These are phyloP conservation scores for Syzygium jambos DNA, from an alignment of 345 rosid species.

Conservation along the genomic window DNA sequence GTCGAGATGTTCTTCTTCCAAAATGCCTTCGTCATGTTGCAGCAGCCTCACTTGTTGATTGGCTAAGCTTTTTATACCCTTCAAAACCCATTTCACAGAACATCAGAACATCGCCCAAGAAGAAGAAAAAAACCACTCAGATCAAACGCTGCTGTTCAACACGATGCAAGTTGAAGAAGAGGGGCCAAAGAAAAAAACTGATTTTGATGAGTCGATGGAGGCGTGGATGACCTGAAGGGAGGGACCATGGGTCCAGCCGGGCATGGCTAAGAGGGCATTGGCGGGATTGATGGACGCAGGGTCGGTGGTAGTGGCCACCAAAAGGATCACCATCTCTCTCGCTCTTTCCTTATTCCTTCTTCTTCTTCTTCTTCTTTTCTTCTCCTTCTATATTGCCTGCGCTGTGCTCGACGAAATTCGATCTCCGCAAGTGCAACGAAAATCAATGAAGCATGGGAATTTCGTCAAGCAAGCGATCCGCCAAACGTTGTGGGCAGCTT, in stretches of 20 bases:
- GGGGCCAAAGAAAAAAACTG: no score
- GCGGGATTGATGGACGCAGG: constrained; percentile 92
- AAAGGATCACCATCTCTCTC: constrained; percentile 51
- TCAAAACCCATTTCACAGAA: background rate
- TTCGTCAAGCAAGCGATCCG: background rate
- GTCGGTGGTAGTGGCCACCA: constrained; percentile 73
- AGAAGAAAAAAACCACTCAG: background rate
- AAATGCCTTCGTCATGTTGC: constrained; percentile 52
- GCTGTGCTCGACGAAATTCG: background rate
- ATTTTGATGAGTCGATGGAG: background rate
- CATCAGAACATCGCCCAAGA: background rate
- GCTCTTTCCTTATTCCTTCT: background rate
- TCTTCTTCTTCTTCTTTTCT: background rate
- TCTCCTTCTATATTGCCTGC: background rate
- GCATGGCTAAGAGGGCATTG: constrained; percentile 51
- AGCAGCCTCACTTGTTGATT: constrained; percentile 52
- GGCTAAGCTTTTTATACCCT: constrained; percentile 49
- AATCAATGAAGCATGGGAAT: background rate
- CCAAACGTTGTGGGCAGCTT: background rate
- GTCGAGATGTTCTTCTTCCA: constrained; percentile 68
- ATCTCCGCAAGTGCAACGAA: background rate
- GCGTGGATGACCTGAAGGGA: constrained; percentile 31
- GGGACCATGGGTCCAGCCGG: constrained; percentile 54
- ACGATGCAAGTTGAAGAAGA: no score
- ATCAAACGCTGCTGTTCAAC: background rate